Conservation (phyloP, 2,329 filamentous ascomycete species). For the Fusarium poae region DNA sequence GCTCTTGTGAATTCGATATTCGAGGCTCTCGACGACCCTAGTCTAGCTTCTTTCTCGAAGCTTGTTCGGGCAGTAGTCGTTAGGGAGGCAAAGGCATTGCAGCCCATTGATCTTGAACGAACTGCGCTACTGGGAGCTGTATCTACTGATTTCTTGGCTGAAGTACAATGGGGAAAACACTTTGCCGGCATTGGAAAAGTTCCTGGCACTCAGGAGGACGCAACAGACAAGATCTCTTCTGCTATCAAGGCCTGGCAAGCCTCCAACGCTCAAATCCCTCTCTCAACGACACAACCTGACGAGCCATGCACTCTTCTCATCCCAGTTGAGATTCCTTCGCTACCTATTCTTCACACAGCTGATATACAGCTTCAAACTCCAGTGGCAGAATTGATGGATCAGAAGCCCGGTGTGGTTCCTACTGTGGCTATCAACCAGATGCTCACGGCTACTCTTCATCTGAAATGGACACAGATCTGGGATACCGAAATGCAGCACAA, state of each 20-base stretch:
- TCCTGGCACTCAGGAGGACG: conserved; percentile 53
- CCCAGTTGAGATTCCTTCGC: conserved; percentile 87
- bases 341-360: conserved; percentile 86
- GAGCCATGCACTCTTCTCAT: conserved; percentile 79
- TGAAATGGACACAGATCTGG: conserved; percentile 74
- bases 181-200: conserved; percentile 64
- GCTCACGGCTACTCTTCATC: conserved; percentile 70
- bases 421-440: conserved; percentile 73
- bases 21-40: conserved; percentile 55
- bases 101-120: conserved; percentile 67
- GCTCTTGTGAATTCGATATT: conserved; percentile 61
- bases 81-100: conserved; percentile 59
- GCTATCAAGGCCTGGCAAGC: conserved; percentile 54
- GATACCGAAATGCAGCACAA: conserved; percentile 60
- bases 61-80: conserved; percentile 61
- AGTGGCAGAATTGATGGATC: conserved; percentile 50
- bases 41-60: conserved; percentile 61
- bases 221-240: conserved; percentile 44
- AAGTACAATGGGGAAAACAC: conserved; percentile 62
- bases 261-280: conserved; percentile 46
- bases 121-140: conserved; percentile 66
- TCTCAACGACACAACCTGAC: conserved; percentile 42
- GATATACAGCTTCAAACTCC: conserved; percentile 69
- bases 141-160: conserved; percentile 61
- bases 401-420: conserved; percentile 53